phyloP scores from a whole-genome alignment of 768 basidiomycete genomes.

The Xerocomellus amylosporus region DNA sequence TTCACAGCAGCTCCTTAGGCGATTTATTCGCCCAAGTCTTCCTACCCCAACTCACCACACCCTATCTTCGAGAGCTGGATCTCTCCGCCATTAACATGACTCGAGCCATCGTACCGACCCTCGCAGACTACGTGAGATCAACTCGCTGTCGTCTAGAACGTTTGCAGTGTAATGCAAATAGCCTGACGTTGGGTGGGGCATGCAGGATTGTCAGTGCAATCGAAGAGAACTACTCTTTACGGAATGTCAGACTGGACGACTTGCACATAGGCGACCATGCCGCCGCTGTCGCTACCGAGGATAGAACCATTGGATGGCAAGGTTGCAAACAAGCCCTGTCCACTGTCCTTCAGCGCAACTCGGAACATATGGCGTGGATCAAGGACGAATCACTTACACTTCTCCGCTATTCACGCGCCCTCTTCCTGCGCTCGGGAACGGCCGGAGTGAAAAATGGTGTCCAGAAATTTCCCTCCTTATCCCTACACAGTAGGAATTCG shows the following conservation, averaged over 20 bases:
- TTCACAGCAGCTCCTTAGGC: conserved; percentile 47
- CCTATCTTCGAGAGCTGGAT: conserved; percentile 50
- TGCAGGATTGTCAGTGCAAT: conserved; percentile 46
- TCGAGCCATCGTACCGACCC: conserved; percentile 36
- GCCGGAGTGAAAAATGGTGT: background rate
- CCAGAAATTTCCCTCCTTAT: conserved; percentile 1
- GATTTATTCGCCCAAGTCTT: conserved; percentile 50
- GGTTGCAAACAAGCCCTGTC: conserved; percentile 33
- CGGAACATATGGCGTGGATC: conserved; percentile 35
- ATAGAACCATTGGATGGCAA: conserved; percentile 30
- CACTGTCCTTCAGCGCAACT: conserved; percentile 43
- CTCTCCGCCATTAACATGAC: conserved; percentile 54
- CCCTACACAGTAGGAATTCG: conserved; percentile 5
- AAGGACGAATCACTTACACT: conserved; percentile 49
- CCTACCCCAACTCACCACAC: conserved; percentile 48
- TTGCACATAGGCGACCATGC: conserved; percentile 29
- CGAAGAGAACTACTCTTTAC: conserved; percentile 46
- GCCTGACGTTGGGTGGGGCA: conserved; percentile 45
- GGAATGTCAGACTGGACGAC: conserved; percentile 51
- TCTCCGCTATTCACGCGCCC: conserved; percentile 46
- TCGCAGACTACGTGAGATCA: conserved; percentile 51
- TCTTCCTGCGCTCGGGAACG: conserved; percentile 42
- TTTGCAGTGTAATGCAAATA: conserved; percentile 56
- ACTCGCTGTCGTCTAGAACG: conserved; percentile 46
- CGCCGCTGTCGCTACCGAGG: conserved; percentile 24